phyloP scores from a whole-genome alignment of 1,284 basidiomycete genomes.

The Leccinum insigne region DNA sequence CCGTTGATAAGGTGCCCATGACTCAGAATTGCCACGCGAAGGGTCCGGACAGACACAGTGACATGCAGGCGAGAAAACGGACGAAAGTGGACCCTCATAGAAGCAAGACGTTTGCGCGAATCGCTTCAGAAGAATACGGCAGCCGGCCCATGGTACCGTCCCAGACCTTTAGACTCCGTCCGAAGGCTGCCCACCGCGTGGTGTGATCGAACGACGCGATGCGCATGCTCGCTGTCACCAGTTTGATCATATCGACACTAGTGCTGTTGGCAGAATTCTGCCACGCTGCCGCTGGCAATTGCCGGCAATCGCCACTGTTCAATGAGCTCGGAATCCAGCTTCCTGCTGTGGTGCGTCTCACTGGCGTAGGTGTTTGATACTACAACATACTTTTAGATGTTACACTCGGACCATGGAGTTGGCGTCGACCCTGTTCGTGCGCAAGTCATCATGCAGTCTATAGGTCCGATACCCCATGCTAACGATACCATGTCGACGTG shows the following conservation, averaged over 20 bases:
- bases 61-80: not conserved
- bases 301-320: too few relatives aligned
- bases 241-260: too few relatives aligned
- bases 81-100: not conserved
- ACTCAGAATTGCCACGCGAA: not conserved
- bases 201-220: too few relatives aligned
- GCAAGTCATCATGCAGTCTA: not conserved
- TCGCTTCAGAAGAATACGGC: slow-evolving; percentile 1
- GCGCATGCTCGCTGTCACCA: too few relatives aligned
- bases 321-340: too few relatives aligned
- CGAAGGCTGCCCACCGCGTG: too few relatives aligned
- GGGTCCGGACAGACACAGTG: not conserved
- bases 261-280: too few relatives aligned
- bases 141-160: not conserved
- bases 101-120: slow-evolving; percentile 11
- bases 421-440: not conserved
- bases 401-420: not conserved
- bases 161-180: too few relatives aligned
- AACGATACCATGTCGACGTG: not conserved
- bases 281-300: too few relatives aligned
- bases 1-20: too few relatives aligned
- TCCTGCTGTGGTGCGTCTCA: not conserved
- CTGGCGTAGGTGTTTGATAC: not conserved
- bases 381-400: not conserved
- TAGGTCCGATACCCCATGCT: not conserved